These are phyloP conservation scores for Aspergillus sp. DNA, from an alignment of 2,329 filamentous ascomycete species.

Conservation along the genomic window DNA sequence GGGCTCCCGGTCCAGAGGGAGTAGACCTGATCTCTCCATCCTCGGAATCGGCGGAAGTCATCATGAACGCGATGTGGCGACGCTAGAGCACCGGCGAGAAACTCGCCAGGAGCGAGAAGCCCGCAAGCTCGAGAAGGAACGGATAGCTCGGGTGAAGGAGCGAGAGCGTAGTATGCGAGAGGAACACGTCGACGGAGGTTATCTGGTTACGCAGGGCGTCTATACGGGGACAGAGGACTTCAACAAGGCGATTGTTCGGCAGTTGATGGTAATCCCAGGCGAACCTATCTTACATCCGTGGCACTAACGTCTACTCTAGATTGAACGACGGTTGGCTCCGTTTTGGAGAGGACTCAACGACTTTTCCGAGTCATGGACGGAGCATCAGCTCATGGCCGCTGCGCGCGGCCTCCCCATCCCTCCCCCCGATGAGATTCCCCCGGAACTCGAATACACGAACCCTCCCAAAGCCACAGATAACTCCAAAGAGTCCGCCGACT, in stretches of 20 bases:
- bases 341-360: slow-evolving; percentile 96
- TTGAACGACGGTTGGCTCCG: slow-evolving; percentile 86
- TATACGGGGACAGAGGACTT: slow-evolving; percentile 94
- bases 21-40: slow-evolving; percentile 59
- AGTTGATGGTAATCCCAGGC: slow-evolving; percentile 70
- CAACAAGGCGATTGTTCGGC: slow-evolving; percentile 81
- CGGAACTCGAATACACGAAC: slow-evolving; percentile 60
- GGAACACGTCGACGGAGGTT: slow-evolving; percentile 92
- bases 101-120: slow-evolving; percentile 90
- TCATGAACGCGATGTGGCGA: slow-evolving; percentile 48
- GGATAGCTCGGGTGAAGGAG: slow-evolving; percentile 71
- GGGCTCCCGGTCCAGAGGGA: slow-evolving; percentile 49
- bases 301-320: slow-evolving; percentile 53
- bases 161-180: slow-evolving; percentile 86
- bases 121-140: slow-evolving; percentile 77
- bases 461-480: slow-evolving; percentile 43
- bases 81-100: slow-evolving; percentile 66
- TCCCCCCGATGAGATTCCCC: slow-evolving; percentile 75
- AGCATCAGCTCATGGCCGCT: slow-evolving; percentile 90
- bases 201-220: slow-evolving; percentile 86
- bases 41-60: slow-evolving; percentile 51
- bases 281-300: not conserved
- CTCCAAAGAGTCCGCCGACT: slow-evolving; percentile 50
- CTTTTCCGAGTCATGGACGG: slow-evolving; percentile 83
- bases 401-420: slow-evolving; percentile 82